A percentile compares a stretch with the other conserved stretches of the same genome.
Conservation (phyloP, 768 basidiomycete species). For the Trametes villosa region DNA sequence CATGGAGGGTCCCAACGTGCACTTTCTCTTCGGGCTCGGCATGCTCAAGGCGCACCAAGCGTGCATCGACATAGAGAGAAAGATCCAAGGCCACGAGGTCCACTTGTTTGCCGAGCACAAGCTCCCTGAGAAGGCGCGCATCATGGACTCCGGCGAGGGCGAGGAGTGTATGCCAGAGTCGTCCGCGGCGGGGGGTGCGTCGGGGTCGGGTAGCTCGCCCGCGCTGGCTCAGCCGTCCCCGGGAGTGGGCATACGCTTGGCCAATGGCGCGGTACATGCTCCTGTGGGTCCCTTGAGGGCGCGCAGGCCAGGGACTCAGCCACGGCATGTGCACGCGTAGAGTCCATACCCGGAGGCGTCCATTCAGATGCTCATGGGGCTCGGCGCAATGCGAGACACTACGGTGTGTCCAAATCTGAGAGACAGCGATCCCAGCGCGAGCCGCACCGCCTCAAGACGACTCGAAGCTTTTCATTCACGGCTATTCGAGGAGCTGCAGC, state of each 20-base stretch:
- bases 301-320: slow-evolving; percentile 30
- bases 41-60: slow-evolving; percentile 99
- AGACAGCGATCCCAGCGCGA: too few species aligned
- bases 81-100: slow-evolving; percentile 91
- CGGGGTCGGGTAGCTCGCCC: neutral
- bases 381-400: slow-evolving; percentile 78
- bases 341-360: slow-evolving; percentile 57
- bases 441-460: too few species aligned
- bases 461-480: too few species aligned
- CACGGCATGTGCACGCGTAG: slow-evolving; percentile 16
- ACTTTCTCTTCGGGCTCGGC: slow-evolving; percentile 97
- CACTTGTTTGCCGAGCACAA: slow-evolving; percentile 93
- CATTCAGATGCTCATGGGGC: slow-evolving; percentile 68
- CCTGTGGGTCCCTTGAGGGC: slow-evolving; percentile 24
- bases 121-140: slow-evolving; percentile 79
- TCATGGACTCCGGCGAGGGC: slow-evolving; percentile 35
- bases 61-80: slow-evolving; percentile 90
- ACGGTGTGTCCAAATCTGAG: too few species aligned
- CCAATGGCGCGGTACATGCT: slow-evolving; percentile 48
- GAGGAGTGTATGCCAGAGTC: slow-evolving; percentile 36
- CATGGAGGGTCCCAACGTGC: slow-evolving; percentile 95
- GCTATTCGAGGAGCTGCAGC: too few species aligned
- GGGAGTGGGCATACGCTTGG: slow-evolving; percentile 70
- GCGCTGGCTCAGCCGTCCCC: slow-evolving; percentile 52
- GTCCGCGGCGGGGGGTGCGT: slow-evolving; percentile 14